These are phyloP conservation scores for Sporodiniella umbellata DNA, from an alignment of 371 early-diverging fungal genomes.

Conservation along the genomic window DNA sequence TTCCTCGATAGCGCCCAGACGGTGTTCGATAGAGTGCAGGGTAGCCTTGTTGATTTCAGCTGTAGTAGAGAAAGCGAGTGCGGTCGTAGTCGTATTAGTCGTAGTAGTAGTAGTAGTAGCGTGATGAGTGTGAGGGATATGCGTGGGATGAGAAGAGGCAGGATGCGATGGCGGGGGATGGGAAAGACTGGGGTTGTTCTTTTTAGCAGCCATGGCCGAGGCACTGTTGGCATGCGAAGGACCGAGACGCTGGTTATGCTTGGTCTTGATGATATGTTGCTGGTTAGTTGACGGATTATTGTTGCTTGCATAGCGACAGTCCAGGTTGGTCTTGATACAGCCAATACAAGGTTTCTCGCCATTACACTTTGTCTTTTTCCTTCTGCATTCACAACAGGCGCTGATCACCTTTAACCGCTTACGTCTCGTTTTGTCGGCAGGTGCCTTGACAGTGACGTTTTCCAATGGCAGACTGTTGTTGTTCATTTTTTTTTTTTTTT, in stretches of 20 bases:
- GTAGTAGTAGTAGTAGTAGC: no score
- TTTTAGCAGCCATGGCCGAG: no score
- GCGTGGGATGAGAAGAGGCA: no score
- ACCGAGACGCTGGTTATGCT: no score
- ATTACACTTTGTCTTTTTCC: constrained; percentile 24
- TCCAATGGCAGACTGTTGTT: background rate
- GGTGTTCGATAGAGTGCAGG: constrained; percentile 38
- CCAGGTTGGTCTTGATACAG: constrained; percentile 36
- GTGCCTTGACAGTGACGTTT: constrained; percentile 13
- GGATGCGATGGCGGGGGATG: no score
- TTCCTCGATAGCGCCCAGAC: constrained; percentile 39
- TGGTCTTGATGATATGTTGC: background rate
- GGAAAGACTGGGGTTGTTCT: no score
- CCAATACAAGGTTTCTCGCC: constrained; percentile 33
- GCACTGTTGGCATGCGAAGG: no score
- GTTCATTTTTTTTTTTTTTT: no score
- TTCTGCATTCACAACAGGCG: constrained; percentile 24
- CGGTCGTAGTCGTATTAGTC: no score
- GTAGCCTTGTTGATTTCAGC: constrained; percentile 5
- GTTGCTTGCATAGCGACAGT: constrained; percentile 35
- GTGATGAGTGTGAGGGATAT: no score
- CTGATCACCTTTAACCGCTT: constrained; percentile 40
- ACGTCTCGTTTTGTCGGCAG: constrained; percentile 34
- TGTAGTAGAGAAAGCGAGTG: constrained; percentile 1
- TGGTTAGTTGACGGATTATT: constrained; percentile 14